Conservation (phyloP, 2,329 filamentous ascomycete genomes). For the Drechslerella stenobrocha region DNA sequence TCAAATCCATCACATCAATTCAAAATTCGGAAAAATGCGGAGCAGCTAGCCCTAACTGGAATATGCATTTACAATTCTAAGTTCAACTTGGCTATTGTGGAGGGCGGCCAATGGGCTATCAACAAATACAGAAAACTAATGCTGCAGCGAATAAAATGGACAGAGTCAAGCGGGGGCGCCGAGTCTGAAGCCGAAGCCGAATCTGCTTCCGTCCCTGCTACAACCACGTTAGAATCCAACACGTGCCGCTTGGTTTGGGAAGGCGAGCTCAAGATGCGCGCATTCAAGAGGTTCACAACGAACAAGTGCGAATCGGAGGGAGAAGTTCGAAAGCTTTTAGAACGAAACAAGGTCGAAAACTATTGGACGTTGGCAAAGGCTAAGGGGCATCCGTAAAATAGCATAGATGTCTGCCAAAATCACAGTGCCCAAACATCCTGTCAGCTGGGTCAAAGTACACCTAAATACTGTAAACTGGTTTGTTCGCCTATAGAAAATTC, state of each 20-base stretch:
- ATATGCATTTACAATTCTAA: conserved; percentile 89
- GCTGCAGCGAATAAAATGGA: conserved; percentile 92
- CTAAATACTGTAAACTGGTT: no score
- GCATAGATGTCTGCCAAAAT: neutral
- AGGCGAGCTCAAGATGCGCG: conserved; percentile 77
- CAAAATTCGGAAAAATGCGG: conserved; percentile 88
- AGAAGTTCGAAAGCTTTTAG: conserved; percentile 78
- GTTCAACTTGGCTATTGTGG: conserved; percentile 85
- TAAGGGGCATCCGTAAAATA: conserved; percentile 55
- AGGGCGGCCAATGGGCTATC: conserved; percentile 82
- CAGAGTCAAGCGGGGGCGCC: conserved; percentile 71
- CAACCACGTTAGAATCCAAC: conserved; percentile 76
- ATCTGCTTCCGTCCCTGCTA: conserved; percentile 15
- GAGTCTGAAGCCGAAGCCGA: conserved; percentile 54
- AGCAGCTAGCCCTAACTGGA: conserved; percentile 82
- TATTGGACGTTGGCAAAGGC: conserved; percentile 87
- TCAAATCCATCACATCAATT: conserved; percentile 91
- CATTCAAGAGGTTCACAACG: conserved; percentile 84
- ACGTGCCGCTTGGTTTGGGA: conserved; percentile 85
- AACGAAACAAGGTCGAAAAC: conserved; percentile 85
- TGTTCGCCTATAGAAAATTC: no score
- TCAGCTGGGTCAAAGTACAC: no score
- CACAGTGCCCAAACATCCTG: neutral
- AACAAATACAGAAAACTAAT: conserved; percentile 88
- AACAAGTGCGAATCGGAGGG: conserved; percentile 91